Evolutionary conservation across 441 rosid genomes (phyloP), one percentile per base, ranked within the genome.

Genomic region (Brassica hybrid): DNA sequence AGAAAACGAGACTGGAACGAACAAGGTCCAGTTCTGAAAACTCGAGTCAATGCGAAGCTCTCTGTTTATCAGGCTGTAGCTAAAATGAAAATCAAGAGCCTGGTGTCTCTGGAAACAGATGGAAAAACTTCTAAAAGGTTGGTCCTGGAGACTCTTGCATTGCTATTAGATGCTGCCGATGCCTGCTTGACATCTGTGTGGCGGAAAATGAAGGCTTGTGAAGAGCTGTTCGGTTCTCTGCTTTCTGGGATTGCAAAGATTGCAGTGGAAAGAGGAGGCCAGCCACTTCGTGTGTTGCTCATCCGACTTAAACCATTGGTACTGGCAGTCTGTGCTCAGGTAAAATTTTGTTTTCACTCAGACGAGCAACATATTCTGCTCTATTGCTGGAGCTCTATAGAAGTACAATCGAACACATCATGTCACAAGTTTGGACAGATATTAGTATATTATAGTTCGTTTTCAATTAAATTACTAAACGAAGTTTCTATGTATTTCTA

Each of bases 1-100:
- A 86, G 96, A 90, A 96, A 90, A 83, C 91, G 94, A 80, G 98
- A 96, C 66, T 94, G n/a, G n/a, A n/a, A n/a, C n/a, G n/a, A n/a
- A n/a, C n/a, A n/a, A n/a, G n/a, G n/a, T n/a, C n/a, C n/a, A 30
- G 7, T 30, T 30, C 34, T 30, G 34, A 30, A 30, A 30, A 30
- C 34, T 30, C 7, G 34, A 30, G 34, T 30, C 34, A 30, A 30
- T 30, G 34, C 34, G 34, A 30, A 92, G 81, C 86, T 96, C 59
- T 87, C 92, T 48, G 93, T 93, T 81, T 96, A 91, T 82, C 96
- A 89, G 73, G 94, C 98, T 76, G 94, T 88, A 68, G 91, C 91
- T 1, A 86, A 83, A 83, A 89, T 96, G 96, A 87, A 89, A 74
- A 87, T 92, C 65, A 86, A 80, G 88, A 87, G 92, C 82, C 87